Evolutionary conservation across 2,329 filamentous ascomycete species (phyloP).

Genomic region (Metarhizium guizhouense): DNA sequence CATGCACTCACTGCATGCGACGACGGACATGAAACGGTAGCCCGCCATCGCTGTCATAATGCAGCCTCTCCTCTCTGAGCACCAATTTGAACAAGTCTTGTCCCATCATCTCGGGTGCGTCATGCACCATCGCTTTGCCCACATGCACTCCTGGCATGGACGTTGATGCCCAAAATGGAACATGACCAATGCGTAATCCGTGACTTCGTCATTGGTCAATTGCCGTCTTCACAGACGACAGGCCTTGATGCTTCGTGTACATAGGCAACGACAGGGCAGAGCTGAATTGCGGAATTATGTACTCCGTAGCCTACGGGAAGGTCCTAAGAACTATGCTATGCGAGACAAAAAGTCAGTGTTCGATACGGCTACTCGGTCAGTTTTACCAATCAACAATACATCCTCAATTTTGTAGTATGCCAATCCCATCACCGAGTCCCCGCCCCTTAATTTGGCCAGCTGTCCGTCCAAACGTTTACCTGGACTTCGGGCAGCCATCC

Average conservation of each 20-base stretch:
- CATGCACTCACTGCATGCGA: background rate
- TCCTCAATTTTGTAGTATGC: background rate
- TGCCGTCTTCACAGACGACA: background rate
- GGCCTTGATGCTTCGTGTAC: background rate
- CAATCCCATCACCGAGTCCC: background rate
- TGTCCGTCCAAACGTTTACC: conserved; percentile 2
- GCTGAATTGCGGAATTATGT: background rate
- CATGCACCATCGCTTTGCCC: background rate
- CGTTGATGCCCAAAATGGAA: background rate
- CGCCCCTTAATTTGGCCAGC: background rate
- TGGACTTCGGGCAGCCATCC: conserved; percentile 5
- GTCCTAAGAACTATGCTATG: conserved; percentile 3
- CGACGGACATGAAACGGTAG: background rate
- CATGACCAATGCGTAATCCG: background rate
- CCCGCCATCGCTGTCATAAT: background rate
- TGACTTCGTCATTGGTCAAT: background rate
- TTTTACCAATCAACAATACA: background rate
- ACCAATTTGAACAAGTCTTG: background rate
- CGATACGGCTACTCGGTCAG: background rate
- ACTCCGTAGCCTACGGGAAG: background rate
- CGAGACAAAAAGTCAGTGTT: background rate
- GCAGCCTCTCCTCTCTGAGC: background rate
- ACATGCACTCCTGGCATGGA: background rate
- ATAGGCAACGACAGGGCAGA: background rate
- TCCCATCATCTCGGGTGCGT: background rate